phyloP scores from a whole-genome alignment of 2,329 filamentous ascomycete species.

The Endoconidiophora polonica region DNA sequence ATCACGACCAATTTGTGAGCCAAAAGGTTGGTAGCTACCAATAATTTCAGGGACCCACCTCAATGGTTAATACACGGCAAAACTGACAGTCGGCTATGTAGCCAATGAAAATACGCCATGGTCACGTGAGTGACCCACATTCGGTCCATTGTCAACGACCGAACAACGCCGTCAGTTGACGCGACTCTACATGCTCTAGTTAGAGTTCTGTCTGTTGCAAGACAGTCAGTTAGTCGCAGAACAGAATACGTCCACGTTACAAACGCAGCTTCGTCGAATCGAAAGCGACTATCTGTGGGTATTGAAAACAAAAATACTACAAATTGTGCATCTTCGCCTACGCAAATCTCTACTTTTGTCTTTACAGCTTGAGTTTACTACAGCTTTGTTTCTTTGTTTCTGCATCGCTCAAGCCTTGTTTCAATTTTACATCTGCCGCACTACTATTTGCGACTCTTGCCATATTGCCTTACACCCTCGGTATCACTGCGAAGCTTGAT shows the following conservation, averaged over 20 bases:
- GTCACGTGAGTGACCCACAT: constrained; percentile 10
- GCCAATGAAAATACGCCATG: constrained; percentile 3
- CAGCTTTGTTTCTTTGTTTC: too few species aligned
- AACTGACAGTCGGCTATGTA: background rate
- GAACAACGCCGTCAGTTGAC: constrained; percentile 4
- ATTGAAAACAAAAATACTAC: background rate
- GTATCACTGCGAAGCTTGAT: background rate
- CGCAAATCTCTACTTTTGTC: too few species aligned
- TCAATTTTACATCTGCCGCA: too few species aligned
- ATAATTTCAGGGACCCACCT: constrained; percentile 3
- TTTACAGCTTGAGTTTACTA: too few species aligned
- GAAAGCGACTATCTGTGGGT: background rate
- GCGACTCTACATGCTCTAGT: constrained; percentile 8
- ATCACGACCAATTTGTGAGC: constrained; percentile 9
- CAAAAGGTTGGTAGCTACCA: background rate
- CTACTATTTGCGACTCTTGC: too few species aligned
- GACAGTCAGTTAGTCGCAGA: background rate
- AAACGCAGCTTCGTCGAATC: background rate
- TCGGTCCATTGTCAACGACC: constrained; percentile 7
- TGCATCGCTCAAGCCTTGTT: too few species aligned
- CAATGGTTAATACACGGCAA: constrained; percentile 3
- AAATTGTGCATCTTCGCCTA: background rate
- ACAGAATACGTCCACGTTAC: background rate
- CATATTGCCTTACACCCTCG: background rate
- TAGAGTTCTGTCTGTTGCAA: constrained; percentile 4